Base-by-base conservation (phyloP, 495 filamentous ascomycete genomes). In the Terfezia claveryi region DNA sequence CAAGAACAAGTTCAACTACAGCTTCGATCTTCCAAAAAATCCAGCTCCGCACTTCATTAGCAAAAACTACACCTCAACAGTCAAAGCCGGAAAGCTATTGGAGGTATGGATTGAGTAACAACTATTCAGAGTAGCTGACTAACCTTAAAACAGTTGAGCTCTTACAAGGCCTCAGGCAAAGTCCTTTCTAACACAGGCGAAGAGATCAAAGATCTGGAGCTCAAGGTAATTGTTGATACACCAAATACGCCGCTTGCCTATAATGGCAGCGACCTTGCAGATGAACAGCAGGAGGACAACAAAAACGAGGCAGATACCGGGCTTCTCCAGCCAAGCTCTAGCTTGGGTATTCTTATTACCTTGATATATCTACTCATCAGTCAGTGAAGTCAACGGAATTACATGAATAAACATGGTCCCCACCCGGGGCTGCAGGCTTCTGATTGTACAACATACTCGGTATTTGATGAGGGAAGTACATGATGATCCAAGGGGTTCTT, bases 1-100 rank as follows among this genome's bases (percentile, higher is more conserved):
- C 54, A 67, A 68, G 54, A 58, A 68, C 23, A 68, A 68, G 57
- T 92, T 93, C 76, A 73, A 72, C 68, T 80, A 69, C 69, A 79
- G 80, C 69, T 94, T 89, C 72, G 80, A 77, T 54, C 68, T 93
- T 56, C 87, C 87, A 27, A 66, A 46, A 46, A 46, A 46, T 20
- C 41, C 41, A 20, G 12, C 41, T 4, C 58, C 3, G 60, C 67
- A 11, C 78, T 77, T 38, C 75, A 74, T 58, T 74, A 70, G 38
- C 66, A 72, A 16, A 68, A 72, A 44, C 68, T 80, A 59, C 41
- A 46, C 41, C 27, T 32, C 27, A 32, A 32, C 41, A 46, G 41
- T 20, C 12, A 46, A 46, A 9, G 17, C 4, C 41, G 41, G 41
- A 46, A 46, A 9, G 41, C 12, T 46, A 46, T 14, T 46, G 12